These are phyloP conservation scores for Candida xyloterini DNA, from an alignment of 805 yeast genomes.

Conservation along the genomic window DNA sequence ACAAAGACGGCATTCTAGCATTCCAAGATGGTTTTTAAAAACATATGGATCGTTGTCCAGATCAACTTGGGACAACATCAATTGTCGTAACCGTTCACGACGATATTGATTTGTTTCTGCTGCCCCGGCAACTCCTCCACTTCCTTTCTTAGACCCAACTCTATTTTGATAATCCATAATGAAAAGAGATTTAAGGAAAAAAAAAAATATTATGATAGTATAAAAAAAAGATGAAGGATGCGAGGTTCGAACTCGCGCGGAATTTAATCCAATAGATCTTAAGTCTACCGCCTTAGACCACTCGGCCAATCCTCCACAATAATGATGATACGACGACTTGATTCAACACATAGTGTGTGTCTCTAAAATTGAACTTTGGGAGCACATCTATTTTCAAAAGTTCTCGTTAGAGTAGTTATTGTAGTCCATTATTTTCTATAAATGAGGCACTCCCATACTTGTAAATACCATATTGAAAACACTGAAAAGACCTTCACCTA, in stretches of 20 bases:
- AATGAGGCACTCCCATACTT: conserved; percentile 62
- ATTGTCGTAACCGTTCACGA: conserved; percentile 62
- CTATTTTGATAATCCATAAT: conserved; percentile 84
- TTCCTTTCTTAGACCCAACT: conserved; percentile 87
- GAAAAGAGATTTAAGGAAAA: neutral
- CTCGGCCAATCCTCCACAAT: conserved; percentile 36
- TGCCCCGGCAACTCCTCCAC: conserved; percentile 82
- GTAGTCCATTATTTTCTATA: conserved; percentile 22
- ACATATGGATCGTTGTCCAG: conserved; percentile 77
- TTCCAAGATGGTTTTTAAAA: conserved; percentile 77
- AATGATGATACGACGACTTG: neutral
- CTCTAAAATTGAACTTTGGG: too few species aligned
- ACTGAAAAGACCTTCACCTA: conserved; percentile 92
- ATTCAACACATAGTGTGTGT: neutral
- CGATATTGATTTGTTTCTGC: conserved; percentile 69
- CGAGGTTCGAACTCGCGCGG: conserved; percentile 40
- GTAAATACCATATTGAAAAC: conserved; percentile 78
- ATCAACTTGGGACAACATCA: conserved; percentile 50
- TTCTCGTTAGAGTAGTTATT: too few species aligned
- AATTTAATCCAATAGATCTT: conserved; percentile 35
- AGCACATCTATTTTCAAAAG: too few species aligned
- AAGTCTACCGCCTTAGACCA: conserved; percentile 39
- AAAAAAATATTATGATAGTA: neutral
- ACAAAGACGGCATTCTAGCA: conserved; percentile 81
- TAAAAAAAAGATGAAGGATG: conserved; percentile 30